Conservation (phyloP, 108 stramenopile genomes). For the Stephanodiscus minutulus region DNA sequence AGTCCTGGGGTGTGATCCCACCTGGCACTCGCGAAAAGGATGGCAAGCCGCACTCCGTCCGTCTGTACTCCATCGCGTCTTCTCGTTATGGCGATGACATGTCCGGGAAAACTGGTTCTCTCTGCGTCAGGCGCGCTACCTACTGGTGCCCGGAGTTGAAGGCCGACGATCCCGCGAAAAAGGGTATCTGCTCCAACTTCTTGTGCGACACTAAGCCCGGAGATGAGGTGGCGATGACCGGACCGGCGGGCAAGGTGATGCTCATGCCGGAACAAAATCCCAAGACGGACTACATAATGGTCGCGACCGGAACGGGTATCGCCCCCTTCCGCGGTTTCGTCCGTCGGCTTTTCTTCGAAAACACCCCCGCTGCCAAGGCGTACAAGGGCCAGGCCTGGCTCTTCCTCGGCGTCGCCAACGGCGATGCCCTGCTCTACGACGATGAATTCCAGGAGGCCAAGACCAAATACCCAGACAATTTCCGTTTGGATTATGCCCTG, state of each 20-base stretch:
- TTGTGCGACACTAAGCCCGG: slow-evolving; percentile 93
- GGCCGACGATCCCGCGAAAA: slow-evolving; percentile 97
- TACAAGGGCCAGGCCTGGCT: slow-evolving; percentile 98
- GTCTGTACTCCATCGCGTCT: slow-evolving; percentile 97
- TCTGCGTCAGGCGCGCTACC: slow-evolving; percentile 96
- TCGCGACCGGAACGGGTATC: slow-evolving; percentile 97
- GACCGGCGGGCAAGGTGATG: slow-evolving; percentile 79
- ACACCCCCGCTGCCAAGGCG: slow-evolving; percentile 88
- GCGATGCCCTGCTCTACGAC: slow-evolving; percentile 94
- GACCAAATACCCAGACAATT: slow-evolving; percentile 82
- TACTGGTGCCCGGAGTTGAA: slow-evolving; percentile 94
- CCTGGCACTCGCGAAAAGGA: slow-evolving; percentile 93
- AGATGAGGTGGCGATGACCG: slow-evolving; percentile 89
- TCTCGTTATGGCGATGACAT: slow-evolving; percentile 97
- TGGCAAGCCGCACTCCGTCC: slow-evolving; percentile 96
- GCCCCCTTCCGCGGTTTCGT: slow-evolving; percentile 97
- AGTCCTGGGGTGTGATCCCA: slow-evolving; percentile 92
- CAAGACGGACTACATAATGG: slow-evolving; percentile 96
- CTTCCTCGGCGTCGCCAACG: slow-evolving; percentile 97
- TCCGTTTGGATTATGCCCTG: slow-evolving; percentile 94
- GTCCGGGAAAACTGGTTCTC: slow-evolving; percentile 94
- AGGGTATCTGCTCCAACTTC: slow-evolving; percentile 98
- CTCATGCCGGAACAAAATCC: slow-evolving; percentile 96
- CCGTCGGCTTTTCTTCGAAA: slow-evolving; percentile 93
- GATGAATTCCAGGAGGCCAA: slow-evolving; percentile 95